Percentiles rank a stretch among this genome's conserved stretches.
These are phyloP conservation scores for Fusarium musae DNA, from an alignment of 2,329 filamentous ascomycete species.

Conservation along the genomic window DNA sequence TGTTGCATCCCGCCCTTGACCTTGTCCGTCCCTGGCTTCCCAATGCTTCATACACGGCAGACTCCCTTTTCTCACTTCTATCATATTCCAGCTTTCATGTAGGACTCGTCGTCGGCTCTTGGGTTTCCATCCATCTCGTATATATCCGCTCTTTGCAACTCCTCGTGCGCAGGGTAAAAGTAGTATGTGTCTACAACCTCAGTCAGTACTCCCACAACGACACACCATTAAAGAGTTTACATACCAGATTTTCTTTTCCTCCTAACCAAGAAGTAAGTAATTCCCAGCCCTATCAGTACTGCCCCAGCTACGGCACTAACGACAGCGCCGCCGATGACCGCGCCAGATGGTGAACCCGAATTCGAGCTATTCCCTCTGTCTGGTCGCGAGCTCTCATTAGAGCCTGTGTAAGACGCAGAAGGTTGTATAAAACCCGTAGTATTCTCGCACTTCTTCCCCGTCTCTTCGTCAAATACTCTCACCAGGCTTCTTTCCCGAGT, in stretches of 20 bases:
- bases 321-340: conserved; percentile 16
- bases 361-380: neutral
- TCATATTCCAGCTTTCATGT: neutral
- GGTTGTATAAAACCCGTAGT: conserved; percentile 25
- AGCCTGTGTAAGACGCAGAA: neutral
- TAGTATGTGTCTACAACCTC: neutral
- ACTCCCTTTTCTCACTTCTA: too few relatives aligned
- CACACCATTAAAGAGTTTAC: too few relatives aligned
- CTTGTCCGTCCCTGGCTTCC: too few relatives aligned
- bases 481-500: conserved; percentile 22
- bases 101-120: accelerated
- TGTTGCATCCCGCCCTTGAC: too few relatives aligned
- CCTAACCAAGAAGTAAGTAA: neutral
- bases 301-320: neutral
- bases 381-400: too few relatives aligned
- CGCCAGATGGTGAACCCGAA: neutral
- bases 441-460: neutral
- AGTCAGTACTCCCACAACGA: neutral
- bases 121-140: conserved; percentile 4
- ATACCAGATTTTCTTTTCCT: neutral
- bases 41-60: too few relatives aligned
- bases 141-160: neutral
- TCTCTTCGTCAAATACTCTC: conserved; percentile 15
- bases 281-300: neutral
- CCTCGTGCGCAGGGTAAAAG: conserved; percentile 6